Conservation (phyloP, 1,284 basidiomycete species). For the Ustanciosporium gigantosporum region DNA sequence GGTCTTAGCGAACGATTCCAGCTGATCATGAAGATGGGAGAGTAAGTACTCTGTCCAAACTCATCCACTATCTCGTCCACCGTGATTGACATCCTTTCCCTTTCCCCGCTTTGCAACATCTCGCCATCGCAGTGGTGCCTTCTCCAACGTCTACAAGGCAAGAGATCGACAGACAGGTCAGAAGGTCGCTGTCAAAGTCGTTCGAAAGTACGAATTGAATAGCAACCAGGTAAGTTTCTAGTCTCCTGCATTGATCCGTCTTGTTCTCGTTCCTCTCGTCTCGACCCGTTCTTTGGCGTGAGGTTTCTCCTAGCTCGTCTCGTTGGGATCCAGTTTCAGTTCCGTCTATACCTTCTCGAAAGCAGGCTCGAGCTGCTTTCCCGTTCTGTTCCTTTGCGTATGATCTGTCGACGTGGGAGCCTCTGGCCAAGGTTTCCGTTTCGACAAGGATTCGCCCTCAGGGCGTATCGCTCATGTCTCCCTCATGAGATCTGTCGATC, state of each 20-base stretch:
- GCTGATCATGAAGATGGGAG: slow-evolving; percentile 55
- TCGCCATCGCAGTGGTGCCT: slow-evolving; percentile 71
- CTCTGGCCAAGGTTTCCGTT: slow-evolving; percentile 34
- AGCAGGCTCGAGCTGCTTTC: too few relatives aligned
- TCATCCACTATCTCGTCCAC: neutral
- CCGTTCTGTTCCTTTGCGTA: slow-evolving; percentile 41
- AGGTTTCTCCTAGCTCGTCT: slow-evolving; percentile 23
- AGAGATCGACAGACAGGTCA: slow-evolving; percentile 74
- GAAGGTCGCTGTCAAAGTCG: slow-evolving; percentile 94
- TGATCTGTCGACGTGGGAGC: slow-evolving; percentile 2
- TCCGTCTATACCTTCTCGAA: too few relatives aligned
- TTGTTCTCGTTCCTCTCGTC: slow-evolving; percentile 8
- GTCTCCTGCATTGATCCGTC: neutral
- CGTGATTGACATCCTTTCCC: neutral
- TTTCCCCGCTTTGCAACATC: too few relatives aligned
- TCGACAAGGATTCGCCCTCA: neutral
- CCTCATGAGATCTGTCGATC: too few relatives aligned
- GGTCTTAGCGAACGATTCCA: slow-evolving; percentile 52
- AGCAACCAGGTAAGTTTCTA: slow-evolving; percentile 76
- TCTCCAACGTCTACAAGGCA: slow-evolving; percentile 97
- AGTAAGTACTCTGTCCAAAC: slow-evolving; percentile 28
- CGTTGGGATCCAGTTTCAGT: slow-evolving; percentile 4
- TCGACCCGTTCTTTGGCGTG: slow-evolving; percentile 40
- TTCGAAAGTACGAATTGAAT: slow-evolving; percentile 94
- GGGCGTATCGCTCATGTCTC: neutral